phyloP scores from a whole-genome alignment of 176 grass and related monocot genomes.

The bread wheat (Triticum aestivum) region IWGSC_CS_RefSeq_v2.1 NC_057795.1:420724057-420724556 shows the following conservation, averaged over 20 bases:
- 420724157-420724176: slow-evolving; percentile 79
- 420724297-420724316: slow-evolving; percentile 70
- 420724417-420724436: background rate
- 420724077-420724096: background rate
- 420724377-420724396: background rate
- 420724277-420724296: slow-evolving; percentile 89
- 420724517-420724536: slow-evolving; percentile 87
- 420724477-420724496: slow-evolving; percentile 71
- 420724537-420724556: slow-evolving; percentile 89
- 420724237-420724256: slow-evolving; percentile 96
- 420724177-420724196: slow-evolving; percentile 75
- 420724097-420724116: background rate
- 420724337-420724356: slow-evolving; percentile 95
- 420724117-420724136: background rate
- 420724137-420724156: slow-evolving; percentile 72
- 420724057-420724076: background rate
- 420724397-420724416: background rate
- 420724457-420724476: slow-evolving; percentile 95
- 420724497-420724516: slow-evolving; percentile 60
- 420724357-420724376: background rate
- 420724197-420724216: slow-evolving; percentile 87
- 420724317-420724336: slow-evolving; percentile 84
- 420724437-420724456: slow-evolving; percentile 96
- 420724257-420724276: slow-evolving; percentile 87
- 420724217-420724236: slow-evolving; percentile 96